Evolutionary conservation across 2,329 filamentous ascomycete genomes (phyloP), one percentile per base, ranked within the genome.

Genomic region (Hypoxylon rubiginosum): DNA sequence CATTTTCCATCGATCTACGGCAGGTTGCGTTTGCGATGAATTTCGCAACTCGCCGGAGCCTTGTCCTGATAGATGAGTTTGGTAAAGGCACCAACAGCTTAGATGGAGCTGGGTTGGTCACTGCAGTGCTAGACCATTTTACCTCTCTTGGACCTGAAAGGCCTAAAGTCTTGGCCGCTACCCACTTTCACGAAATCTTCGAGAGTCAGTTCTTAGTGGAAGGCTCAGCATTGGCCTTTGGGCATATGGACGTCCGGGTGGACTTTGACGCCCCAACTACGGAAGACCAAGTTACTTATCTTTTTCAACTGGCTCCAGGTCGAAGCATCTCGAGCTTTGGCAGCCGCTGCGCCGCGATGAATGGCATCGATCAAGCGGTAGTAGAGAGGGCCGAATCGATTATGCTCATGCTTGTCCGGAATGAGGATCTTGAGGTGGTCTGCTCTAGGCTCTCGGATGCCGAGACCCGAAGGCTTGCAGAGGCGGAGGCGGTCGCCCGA

Each of bases 61-160:
- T 99, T 5, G 78, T 99, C 1, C 83, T 99, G n/a, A 88, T 98
- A 48, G 96, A 99, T 73, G 96, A 99, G 74, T 98, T 99, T 73
- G 88, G 88, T 1, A 91, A 90, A 74, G 88, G 88, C 2, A 91
- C 88, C 0, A 85, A 84, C 53, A 76, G 81, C 8, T 80, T 84
- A 60, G 87, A 90, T 72, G 88, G 88, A 6, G 84, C 85, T 1
- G 88, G 87, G 0, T 77, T 91, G 13, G 79, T 89, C 46, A 81
- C 85, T 24, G 87, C 87, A 1, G 78, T 90, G 6, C 79, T 91
- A 15, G 79, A 84, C 45, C 83, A 90, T 72, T 87, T 91, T 52
- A 77, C 86, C 10, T 78, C 76, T 2, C 78, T 85, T 15, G 82
- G 79, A 0, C 43, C 65, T 1, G 72, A 83, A 24, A 78, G 82